Base-by-base conservation (phyloP, 202 grass and related monocot genomes). In the Zoysia matrella region DNA sequence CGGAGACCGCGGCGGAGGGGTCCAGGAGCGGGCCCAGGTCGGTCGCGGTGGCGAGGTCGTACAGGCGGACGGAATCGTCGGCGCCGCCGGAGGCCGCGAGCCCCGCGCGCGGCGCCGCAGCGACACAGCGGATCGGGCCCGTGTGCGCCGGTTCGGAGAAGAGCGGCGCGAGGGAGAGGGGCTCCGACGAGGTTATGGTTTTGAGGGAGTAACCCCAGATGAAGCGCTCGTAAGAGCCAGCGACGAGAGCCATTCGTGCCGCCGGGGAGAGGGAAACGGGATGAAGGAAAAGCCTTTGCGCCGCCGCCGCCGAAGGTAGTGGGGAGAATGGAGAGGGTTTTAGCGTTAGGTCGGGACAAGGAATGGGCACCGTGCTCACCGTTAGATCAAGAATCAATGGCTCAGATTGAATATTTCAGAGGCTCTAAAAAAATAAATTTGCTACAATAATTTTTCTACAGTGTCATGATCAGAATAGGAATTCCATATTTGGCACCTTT, bases 181-280 rank as follows among this genome's bases (percentile, higher is more conserved):
- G 44, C n/a, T 79, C 75, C 2, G 67, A 58, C 0, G 68, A 15
- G 5, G 73, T 57, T 3, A 93, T 62, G 78, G 86, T 69, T 80
- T 97, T 93, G 80, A 98, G 87, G 69, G 92, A 93, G 83, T 92
- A 98, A 15, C 92, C 96, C 96, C 96, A 98, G 75, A 95, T 95
- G 74, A 95, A 95, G 86, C 92, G 94, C 85, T 98, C 88, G 90
- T 95, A 98, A 9, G 92, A 98, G 48, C 92, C 90, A 66, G 90
- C 91, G 75, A 98, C 67, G 88, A 93, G 80, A 52, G 96, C 85
- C 92, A 93, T 91, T 4, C 3, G 66, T 14, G 65, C 43, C 13
- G 65, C 6, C 42, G 15, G 66, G 5, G 2, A 14, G 36, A 39
- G 39, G 49, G 13, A 8, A 69, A 36, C 4, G 40, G 40, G 47